Percentiles rank a stretch among this genome's conserved stretches.
phyloP scores from a whole-genome alignment of 1,284 basidiomycete species.

The Dichomitus squalens region DNA sequence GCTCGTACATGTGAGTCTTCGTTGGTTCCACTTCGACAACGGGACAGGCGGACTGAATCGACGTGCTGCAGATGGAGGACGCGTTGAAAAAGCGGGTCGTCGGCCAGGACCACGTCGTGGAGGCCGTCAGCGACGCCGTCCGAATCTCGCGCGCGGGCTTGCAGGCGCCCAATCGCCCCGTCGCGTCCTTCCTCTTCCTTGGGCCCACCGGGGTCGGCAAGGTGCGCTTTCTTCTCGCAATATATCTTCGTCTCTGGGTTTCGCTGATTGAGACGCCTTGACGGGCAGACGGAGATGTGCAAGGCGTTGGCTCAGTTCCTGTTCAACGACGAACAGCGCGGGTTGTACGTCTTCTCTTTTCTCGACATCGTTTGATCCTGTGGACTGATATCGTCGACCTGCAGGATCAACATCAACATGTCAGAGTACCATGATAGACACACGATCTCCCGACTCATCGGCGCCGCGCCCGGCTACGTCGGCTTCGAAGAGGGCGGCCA shows the following conservation, averaged over 20 bases:
- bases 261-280: neutral
- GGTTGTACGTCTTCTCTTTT: slow-evolving; percentile 79
- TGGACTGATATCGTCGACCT: neutral
- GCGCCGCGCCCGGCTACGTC: slow-evolving; percentile 91
- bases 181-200: slow-evolving; percentile 91
- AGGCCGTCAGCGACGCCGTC: slow-evolving; percentile 84
- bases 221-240: slow-evolving; percentile 36
- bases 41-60: slow-evolving; percentile 6
- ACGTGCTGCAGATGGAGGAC: slow-evolving; percentile 84
- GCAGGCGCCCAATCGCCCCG: slow-evolving; percentile 83
- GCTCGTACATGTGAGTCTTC: slow-evolving; percentile 83
- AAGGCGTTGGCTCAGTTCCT: slow-evolving; percentile 87
- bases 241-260: neutral
- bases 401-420: slow-evolving; percentile 89
- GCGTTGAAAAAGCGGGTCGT: slow-evolving; percentile 76
- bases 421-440: slow-evolving; percentile 92
- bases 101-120: slow-evolving; percentile 86
- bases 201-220: slow-evolving; percentile 89
- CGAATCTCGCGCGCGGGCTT: slow-evolving; percentile 90
- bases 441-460: slow-evolving; percentile 88
- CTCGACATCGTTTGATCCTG: neutral
- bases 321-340: slow-evolving; percentile 85
- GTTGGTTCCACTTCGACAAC: neutral
- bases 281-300: slow-evolving; percentile 80
- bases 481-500: slow-evolving; percentile 94